Percentiles rank a stretch among this genome's conserved stretches.
Conservation (phyloP, 1,139 yeast genomes). For the Yamadazyma spencermartinsiae region DNA sequence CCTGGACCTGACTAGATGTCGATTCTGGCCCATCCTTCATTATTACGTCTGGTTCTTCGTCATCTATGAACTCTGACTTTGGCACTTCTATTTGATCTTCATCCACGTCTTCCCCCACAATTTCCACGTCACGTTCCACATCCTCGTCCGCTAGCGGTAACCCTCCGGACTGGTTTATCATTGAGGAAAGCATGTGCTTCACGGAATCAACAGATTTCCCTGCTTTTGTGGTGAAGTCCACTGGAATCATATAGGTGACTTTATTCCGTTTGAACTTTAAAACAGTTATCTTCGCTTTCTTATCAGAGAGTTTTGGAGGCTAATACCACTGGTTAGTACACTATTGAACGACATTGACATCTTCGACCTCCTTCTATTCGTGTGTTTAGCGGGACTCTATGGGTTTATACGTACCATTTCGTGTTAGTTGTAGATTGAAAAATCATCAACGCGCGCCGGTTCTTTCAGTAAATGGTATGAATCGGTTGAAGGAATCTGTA, state of each 20-base stretch:
- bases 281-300: constrained; percentile 25
- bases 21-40: constrained; percentile 2
- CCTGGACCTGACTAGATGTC: constrained; percentile 2
- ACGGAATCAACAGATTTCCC: constrained; percentile 27
- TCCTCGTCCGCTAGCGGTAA: constrained; percentile 20
- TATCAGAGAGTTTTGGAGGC: constrained; percentile 31
- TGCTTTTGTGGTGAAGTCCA: constrained; percentile 23
- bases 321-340: constrained; percentile 22
- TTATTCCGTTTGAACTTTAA: constrained; percentile 46
- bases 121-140: constrained; percentile 8
- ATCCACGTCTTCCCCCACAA: constrained; percentile 24
- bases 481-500: not conserved
- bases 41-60: constrained; percentile 10
- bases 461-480: constrained; percentile 5
- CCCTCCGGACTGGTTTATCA: constrained; percentile 53
- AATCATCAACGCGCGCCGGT: no score
- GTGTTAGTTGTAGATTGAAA: no score
- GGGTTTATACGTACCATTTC: no score
- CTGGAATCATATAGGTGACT: constrained; percentile 44
- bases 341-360: no score
- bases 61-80: constrained; percentile 27
- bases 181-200: constrained; percentile 29
- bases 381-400: no score
- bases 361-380: no score
- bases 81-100: constrained; percentile 30